Evolutionary conservation across 345 rosid genomes (phyloP).

Genomic region (Nasturtium officinale): DNA sequence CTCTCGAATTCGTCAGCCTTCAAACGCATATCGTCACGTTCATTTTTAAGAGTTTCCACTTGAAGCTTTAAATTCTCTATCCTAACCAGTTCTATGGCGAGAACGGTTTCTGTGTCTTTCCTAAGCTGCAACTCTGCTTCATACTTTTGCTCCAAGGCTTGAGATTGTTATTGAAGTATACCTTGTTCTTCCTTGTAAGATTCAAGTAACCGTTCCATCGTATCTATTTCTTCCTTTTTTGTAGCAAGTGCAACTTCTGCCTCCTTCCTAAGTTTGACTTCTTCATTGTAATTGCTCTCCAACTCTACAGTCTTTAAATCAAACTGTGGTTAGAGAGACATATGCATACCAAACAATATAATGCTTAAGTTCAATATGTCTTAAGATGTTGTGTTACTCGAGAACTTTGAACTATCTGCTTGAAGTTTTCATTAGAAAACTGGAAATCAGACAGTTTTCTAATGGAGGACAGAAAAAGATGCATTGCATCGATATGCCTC

Average conservation of each 20-base stretch:
- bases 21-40: background rate
- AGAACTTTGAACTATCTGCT: slow-evolving; percentile 1
- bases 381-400: slow-evolving; percentile 6
- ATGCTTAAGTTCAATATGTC: background rate
- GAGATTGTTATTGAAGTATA: background rate
- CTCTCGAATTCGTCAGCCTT: slow-evolving; percentile 22
- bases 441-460: slow-evolving; percentile 9
- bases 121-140: background rate
- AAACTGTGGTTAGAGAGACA: background rate
- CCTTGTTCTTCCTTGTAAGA: slow-evolving; percentile 32
- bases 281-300: slow-evolving; percentile 36
- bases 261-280: slow-evolving; percentile 37
- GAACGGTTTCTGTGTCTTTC: background rate
- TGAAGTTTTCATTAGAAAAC: slow-evolving; percentile 22
- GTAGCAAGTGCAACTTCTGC: slow-evolving; percentile 24
- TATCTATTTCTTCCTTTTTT: slow-evolving; percentile 21
- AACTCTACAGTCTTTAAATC: slow-evolving; percentile 40
- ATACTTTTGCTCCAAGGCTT: slow-evolving; percentile 20
- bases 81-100: slow-evolving; percentile 4
- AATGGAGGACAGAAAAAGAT: slow-evolving; percentile 15
- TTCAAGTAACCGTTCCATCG: slow-evolving; percentile 17
- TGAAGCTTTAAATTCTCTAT: slow-evolving; percentile 37
- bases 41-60: background rate
- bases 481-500: slow-evolving; percentile 25
- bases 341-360: background rate